A percentile compares a stretch with the other conserved stretches of the same genome.
These are phyloP conservation scores for Chenopodium album DNA, from an alignment of 148 eudicot species.

Conservation along the genomic window DNA sequence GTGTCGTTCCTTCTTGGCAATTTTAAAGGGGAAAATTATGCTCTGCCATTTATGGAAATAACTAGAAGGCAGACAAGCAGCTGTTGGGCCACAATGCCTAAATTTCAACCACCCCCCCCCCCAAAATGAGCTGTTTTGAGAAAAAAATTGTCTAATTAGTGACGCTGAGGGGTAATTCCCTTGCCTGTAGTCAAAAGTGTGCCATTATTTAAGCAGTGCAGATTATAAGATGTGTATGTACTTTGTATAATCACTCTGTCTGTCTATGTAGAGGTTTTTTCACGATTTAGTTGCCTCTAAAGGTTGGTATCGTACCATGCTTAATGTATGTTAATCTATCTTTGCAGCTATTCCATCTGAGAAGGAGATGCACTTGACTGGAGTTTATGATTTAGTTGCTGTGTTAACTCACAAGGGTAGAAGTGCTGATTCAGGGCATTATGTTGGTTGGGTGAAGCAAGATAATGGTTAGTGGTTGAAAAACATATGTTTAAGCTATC, in stretches of 20 bases:
- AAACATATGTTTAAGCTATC: not conserved
- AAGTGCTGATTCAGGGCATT: slow-evolving; percentile 98
- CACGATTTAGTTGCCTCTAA: not conserved
- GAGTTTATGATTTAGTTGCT: slow-evolving; percentile 76
- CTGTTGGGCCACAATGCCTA: not conserved
- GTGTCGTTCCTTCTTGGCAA: not conserved
- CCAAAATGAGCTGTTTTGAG: too few relatives aligned
- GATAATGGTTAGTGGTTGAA: slow-evolving; percentile 57
- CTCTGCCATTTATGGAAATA: not conserved
- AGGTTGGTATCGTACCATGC: not conserved
- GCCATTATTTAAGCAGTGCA: not conserved
- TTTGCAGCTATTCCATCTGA: slow-evolving; percentile 41
- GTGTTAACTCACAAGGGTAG: slow-evolving; percentile 95
- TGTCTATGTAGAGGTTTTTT: not conserved
- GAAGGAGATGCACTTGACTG: slow-evolving; percentile 61
- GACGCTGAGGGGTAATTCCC: not conserved
- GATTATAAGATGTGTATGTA: not conserved
- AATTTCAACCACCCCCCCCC: not conserved
- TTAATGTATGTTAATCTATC: slow-evolving; percentile 8
- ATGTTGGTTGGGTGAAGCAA: slow-evolving; percentile 98
- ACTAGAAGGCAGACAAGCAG: not conserved
- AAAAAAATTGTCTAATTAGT: too few relatives aligned
- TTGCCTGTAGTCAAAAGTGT: not conserved
- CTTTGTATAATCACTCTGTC: too few relatives aligned
- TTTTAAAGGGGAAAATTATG: not conserved